phyloP scores from a whole-genome alignment of 768 basidiomycete species.

The Amyloporia xantha region DNA sequence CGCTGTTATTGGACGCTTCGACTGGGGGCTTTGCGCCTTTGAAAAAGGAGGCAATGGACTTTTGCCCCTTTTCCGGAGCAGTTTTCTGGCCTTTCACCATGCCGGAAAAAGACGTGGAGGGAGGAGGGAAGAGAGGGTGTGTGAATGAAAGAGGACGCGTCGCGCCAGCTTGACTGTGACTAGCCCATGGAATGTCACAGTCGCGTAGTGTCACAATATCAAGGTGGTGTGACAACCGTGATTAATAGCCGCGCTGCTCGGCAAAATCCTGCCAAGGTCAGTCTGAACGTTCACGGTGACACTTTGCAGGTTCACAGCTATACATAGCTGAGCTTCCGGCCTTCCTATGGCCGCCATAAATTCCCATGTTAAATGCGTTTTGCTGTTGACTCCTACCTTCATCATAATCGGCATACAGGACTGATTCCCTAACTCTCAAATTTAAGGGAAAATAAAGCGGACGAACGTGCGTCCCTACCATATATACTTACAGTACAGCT shows the following conservation, averaged over 20 bases:
- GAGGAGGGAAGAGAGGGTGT: constrained; percentile 7
- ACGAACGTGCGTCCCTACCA: too few species aligned
- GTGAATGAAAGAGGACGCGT: constrained; percentile 4
- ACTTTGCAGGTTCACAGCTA: too few species aligned
- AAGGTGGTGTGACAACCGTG: constrained; percentile 3
- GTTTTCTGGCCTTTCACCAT: constrained; percentile 39
- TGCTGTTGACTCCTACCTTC: too few species aligned
- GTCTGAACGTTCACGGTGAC: too few species aligned
- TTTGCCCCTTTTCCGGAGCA: constrained; percentile 35
- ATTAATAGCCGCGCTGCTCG: neutral
- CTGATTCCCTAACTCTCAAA: too few species aligned
- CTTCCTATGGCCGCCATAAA: too few species aligned
- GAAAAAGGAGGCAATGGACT: constrained; percentile 52
- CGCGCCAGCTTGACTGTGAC: constrained; percentile 2
- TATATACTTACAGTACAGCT: too few species aligned
- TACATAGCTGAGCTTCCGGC: too few species aligned
- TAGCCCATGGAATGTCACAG: constrained; percentile 15
- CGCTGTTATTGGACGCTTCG: constrained; percentile 7
- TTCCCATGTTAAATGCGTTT: too few species aligned
- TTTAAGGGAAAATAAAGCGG: too few species aligned
- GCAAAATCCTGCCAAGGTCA: too few species aligned
- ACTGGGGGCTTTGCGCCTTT: constrained; percentile 19
- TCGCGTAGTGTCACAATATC: constrained; percentile 18
- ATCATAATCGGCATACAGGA: too few species aligned
- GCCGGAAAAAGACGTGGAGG: constrained; percentile 13